Conservation (phyloP, 2,329 filamentous ascomycete genomes). For the Aspergillus sp. region DNA sequence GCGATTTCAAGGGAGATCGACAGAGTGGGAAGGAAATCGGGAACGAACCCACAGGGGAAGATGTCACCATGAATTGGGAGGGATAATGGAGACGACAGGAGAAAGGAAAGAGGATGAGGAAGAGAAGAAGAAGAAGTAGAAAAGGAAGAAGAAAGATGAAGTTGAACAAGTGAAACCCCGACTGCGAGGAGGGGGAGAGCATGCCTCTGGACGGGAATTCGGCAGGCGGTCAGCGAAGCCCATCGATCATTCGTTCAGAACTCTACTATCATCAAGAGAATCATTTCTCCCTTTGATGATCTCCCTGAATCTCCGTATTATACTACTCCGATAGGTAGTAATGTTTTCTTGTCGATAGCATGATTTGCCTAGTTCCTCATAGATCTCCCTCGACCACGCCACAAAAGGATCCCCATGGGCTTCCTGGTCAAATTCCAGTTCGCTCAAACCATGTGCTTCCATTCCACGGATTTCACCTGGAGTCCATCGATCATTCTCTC, state of each 20-base stretch:
- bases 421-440: too few species aligned
- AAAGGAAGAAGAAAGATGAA: conserved; percentile 4
- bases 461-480: too few species aligned
- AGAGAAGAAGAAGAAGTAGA: conserved; percentile 5
- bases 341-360: too few species aligned
- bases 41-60: background rate
- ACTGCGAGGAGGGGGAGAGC: conserved; percentile 3
- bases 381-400: too few species aligned
- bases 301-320: too few species aligned
- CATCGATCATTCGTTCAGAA: background rate
- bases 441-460: too few species aligned
- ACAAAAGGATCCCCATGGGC: too few species aligned
- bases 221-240: background rate
- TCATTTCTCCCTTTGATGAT: too few species aligned
- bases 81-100: background rate
- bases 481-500: too few species aligned
- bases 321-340: too few species aligned
- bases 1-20: conserved; percentile 29
- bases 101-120: conserved; percentile 4
- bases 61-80: conserved; percentile 4
- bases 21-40: conserved; percentile 4
- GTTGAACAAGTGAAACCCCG: conserved; percentile 5
- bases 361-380: too few species aligned
- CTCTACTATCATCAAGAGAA: too few species aligned
- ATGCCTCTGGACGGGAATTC: background rate